These are phyloP conservation scores for Coemansia sp. DNA, from an alignment of 192 early-diverging fungal genomes.

Conservation along the genomic window DNA sequence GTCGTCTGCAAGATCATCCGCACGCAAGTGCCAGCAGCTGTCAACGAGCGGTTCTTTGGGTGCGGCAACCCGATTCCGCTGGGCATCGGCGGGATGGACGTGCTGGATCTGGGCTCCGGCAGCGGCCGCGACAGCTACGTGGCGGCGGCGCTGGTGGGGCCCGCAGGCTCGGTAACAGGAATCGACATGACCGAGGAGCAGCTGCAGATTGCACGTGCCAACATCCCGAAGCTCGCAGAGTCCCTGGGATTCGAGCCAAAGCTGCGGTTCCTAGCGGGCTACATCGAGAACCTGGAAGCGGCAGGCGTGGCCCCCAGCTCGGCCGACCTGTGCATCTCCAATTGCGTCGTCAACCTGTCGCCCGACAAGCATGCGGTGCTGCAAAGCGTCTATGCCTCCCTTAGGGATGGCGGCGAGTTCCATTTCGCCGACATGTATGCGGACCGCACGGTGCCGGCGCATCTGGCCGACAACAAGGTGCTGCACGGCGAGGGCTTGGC, in stretches of 20 bases:
- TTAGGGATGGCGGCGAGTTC: conserved; percentile 50
- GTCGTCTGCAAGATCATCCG: background rate
- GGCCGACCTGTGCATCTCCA: conserved; percentile 55
- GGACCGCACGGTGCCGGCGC: conserved; percentile 44
- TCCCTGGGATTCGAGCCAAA: conserved; percentile 49
- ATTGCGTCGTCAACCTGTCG: conserved; percentile 56
- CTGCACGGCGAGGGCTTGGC: conserved; percentile 53
- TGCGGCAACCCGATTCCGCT: conserved; percentile 51
- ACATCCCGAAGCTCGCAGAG: conserved; percentile 17
- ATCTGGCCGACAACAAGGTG: conserved; percentile 41
- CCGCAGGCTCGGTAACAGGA: conserved; percentile 45
- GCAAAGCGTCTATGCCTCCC: conserved; percentile 37
- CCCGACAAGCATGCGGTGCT: conserved; percentile 54
- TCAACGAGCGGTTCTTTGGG: conserved; percentile 49
- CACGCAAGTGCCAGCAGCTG: conserved; percentile 34
- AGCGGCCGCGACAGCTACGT: conserved; percentile 57
- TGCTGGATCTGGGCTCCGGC: conserved; percentile 56
- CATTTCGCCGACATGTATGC: conserved; percentile 53
- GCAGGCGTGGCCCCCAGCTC: conserved; percentile 29
- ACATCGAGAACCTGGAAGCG: conserved; percentile 49
- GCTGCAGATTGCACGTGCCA: conserved; percentile 40
- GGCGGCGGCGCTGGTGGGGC: conserved; percentile 50
- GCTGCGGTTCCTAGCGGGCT: conserved; percentile 46
- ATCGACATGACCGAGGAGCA: conserved; percentile 60
- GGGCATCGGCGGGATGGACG: conserved; percentile 47